Evolutionary conservation across 1,284 basidiomycete species (phyloP).

Genomic region (Irpex sp.): DNA sequence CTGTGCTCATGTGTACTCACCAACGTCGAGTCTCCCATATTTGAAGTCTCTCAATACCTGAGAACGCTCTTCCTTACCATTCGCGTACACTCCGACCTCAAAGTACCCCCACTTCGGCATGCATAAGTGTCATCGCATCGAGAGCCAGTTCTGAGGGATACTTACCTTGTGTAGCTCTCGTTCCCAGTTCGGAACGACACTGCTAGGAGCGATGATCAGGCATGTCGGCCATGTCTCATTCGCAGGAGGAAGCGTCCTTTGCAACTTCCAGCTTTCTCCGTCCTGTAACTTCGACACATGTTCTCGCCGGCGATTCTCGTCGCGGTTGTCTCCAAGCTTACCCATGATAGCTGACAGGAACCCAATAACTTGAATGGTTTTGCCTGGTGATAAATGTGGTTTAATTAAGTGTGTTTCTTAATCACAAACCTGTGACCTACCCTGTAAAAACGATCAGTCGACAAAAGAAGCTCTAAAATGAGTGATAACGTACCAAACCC

Average conservation of each 20-base stretch:
- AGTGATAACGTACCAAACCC: slow-evolving; percentile 61
- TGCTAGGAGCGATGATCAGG: slow-evolving; percentile 77
- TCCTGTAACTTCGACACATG: slow-evolving; percentile 66
- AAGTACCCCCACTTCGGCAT: slow-evolving; percentile 70
- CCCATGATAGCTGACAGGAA: slow-evolving; percentile 85
- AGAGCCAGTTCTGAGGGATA: background rate
- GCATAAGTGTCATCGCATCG: background rate
- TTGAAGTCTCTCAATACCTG: slow-evolving; percentile 65
- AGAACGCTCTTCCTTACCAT: slow-evolving; percentile 37
- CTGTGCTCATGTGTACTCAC: slow-evolving; percentile 36
- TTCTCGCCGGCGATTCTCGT: slow-evolving; percentile 57
- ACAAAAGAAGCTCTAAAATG: slow-evolving; percentile 1
- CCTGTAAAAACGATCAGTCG: slow-evolving; percentile 5
- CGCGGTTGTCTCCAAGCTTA: slow-evolving; percentile 63
- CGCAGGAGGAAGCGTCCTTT: slow-evolving; percentile 55
- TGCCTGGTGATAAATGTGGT: slow-evolving; percentile 38
- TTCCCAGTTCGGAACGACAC: slow-evolving; percentile 80
- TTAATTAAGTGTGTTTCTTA: slow-evolving; percentile 20
- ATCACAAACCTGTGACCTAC: slow-evolving; percentile 7
- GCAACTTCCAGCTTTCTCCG: slow-evolving; percentile 33
- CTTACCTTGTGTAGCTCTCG: slow-evolving; percentile 70
- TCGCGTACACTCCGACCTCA: slow-evolving; percentile 66
- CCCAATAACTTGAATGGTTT: slow-evolving; percentile 87
- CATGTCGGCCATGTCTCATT: slow-evolving; percentile 76
- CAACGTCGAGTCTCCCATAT: slow-evolving; percentile 70